Evolutionary conservation across 768 basidiomycete genomes (phyloP).

Genomic region (Auricularia sp.): DNA sequence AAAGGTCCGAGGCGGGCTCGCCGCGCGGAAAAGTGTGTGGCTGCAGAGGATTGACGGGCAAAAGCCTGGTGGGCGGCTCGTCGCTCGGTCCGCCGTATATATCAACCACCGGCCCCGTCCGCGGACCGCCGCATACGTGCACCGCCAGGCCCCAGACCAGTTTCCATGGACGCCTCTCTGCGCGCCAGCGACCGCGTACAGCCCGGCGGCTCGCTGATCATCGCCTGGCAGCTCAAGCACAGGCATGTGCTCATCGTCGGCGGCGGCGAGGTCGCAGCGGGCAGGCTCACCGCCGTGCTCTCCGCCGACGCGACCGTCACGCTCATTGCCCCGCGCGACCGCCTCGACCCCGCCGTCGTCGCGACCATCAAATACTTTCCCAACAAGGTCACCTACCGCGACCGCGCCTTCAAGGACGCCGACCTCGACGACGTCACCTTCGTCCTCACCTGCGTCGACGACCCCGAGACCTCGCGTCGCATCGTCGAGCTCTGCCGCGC

Average conservation of each 20-base stretch:
- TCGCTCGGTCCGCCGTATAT: background rate
- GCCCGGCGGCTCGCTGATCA: constrained; percentile 63
- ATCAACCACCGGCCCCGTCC: no score
- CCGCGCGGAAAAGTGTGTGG: background rate
- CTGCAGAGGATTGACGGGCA: background rate
- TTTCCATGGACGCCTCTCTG: background rate
- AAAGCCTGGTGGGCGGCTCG: background rate
- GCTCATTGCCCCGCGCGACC: constrained; percentile 59
- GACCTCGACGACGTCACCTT: constrained; percentile 59
- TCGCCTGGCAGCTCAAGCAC: constrained; percentile 87
- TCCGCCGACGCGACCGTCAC: constrained; percentile 68
- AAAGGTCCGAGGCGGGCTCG: background rate
- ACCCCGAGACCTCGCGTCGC: constrained; percentile 56
- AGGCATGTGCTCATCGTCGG: constrained; percentile 86
- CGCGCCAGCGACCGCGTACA: background rate
- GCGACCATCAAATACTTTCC: constrained; percentile 39
- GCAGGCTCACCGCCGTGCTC: constrained; percentile 79
- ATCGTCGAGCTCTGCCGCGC: constrained; percentile 64
- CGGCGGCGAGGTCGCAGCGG: constrained; percentile 85
- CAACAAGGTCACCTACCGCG: constrained; percentile 55
- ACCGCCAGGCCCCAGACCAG: background rate
- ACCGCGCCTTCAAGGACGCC: constrained; percentile 57
- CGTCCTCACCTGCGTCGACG: constrained; percentile 90
- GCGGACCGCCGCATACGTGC: background rate
- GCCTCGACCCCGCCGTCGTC: constrained; percentile 54